These are phyloP conservation scores for Mycosarcoma maydis DNA, from an alignment of 1,284 basidiomycete genomes.

Conservation along the genomic window DNA sequence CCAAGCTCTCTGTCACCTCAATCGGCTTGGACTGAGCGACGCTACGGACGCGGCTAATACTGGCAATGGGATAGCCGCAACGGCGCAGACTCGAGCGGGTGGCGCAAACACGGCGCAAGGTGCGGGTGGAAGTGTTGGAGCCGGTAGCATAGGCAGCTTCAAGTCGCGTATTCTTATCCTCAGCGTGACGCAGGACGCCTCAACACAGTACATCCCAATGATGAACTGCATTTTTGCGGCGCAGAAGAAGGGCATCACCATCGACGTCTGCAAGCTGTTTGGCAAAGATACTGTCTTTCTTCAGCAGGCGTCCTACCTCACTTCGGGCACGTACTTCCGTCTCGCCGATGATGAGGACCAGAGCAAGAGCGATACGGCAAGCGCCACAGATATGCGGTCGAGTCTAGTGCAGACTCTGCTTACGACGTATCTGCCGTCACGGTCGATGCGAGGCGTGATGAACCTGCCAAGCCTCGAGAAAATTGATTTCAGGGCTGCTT, in stretches of 20 bases:
- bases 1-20: slow-evolving; percentile 52
- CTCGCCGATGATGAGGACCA: slow-evolving; percentile 85
- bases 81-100: slow-evolving; percentile 31
- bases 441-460: slow-evolving; percentile 77
- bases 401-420: slow-evolving; percentile 57
- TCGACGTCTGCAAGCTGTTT: slow-evolving; percentile 93
- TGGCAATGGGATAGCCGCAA: slow-evolving; percentile 15
- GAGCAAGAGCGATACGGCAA: slow-evolving; percentile 69
- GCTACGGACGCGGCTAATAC: slow-evolving; percentile 28
- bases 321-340: slow-evolving; percentile 90
- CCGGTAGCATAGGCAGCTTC: slow-evolving; percentile 32
- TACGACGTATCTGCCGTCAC: slow-evolving; percentile 57
- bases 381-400: slow-evolving; percentile 26
- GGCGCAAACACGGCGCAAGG: slow-evolving; percentile 12
- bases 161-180: slow-evolving; percentile 80
- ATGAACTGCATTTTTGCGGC: slow-evolving; percentile 99
- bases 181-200: slow-evolving; percentile 87
- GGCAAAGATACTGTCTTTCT: slow-evolving; percentile 92
- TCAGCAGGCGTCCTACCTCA: slow-evolving; percentile 95
- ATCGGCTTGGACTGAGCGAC: slow-evolving; percentile 33
- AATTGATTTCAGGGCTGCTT: slow-evolving; percentile 95
- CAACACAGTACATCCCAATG: slow-evolving; percentile 89
- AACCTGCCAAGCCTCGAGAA: slow-evolving; percentile 90
- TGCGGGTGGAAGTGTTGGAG: slow-evolving; percentile 2
- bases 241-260: slow-evolving; percentile 93